These are phyloP conservation scores for Arthrobotrys sphaeroides DNA, from an alignment of 2,329 filamentous ascomycete species.

Conservation along the genomic window DNA sequence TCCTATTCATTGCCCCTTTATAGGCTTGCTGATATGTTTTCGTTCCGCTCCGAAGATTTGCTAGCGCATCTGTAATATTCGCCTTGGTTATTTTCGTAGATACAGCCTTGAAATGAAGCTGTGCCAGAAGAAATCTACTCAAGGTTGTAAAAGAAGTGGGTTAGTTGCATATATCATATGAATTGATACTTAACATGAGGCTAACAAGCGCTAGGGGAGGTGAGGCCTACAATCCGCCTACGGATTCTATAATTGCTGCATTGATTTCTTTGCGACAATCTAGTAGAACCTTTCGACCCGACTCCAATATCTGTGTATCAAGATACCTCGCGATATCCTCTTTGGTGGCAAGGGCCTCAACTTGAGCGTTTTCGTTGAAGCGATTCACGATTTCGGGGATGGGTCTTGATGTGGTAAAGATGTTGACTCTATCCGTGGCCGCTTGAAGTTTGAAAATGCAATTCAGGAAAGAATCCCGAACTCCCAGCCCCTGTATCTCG, in stretches of 20 bases:
- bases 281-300: neutral
- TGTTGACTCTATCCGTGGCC: neutral
- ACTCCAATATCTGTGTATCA: neutral
- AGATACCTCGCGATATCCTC: neutral
- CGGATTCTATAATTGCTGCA: neutral
- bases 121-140: neutral
- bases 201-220: no score
- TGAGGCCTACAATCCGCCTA: neutral
- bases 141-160: neutral
- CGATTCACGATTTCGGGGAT: constrained; percentile 55
- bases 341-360: neutral
- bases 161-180: no score
- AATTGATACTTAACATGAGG: no score
- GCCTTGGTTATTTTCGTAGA: neutral
- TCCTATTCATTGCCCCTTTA: neutral
- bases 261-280: neutral
- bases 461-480: neutral
- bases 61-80: neutral
- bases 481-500: neutral
- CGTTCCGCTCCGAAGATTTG: constrained; percentile 5
- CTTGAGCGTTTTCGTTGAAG: neutral
- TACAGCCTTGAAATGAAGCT: neutral
- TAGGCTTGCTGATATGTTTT: neutral
- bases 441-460: neutral
- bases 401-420: constrained; percentile 49